These are phyloP conservation scores for Bretziella fagacearum DNA, from an alignment of 2,329 filamentous ascomycete genomes.

Conservation along the genomic window DNA sequence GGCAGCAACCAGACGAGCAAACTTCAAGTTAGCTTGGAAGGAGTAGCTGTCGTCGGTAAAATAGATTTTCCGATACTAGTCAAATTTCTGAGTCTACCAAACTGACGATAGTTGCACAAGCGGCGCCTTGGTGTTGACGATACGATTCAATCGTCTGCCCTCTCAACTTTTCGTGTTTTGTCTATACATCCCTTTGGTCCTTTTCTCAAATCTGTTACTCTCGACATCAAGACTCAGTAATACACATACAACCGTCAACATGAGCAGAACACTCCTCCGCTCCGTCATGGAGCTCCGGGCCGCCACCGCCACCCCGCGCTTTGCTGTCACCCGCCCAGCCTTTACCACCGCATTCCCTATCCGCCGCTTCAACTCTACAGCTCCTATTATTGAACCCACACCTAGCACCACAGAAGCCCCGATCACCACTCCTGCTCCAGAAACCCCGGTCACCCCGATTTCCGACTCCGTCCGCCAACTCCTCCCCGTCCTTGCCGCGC, in stretches of 20 bases:
- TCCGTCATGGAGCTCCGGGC: conserved; percentile 44
- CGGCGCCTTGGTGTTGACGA: too few relatives aligned
- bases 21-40: background rate
- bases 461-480: conserved; percentile 39
- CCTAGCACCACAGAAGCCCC: conserved; percentile 20
- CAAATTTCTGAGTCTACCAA: conserved; percentile 7
- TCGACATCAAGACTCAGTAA: too few relatives aligned
- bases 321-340: conserved; percentile 26
- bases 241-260: conserved; percentile 18
- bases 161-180: background rate
- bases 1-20: background rate
- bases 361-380: conserved; percentile 22
- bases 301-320: conserved; percentile 19
- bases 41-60: background rate
- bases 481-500: conserved; percentile 53
- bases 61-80: conserved; percentile 10
- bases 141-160: background rate
- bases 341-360: conserved; percentile 32
- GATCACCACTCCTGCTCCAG: conserved; percentile 24
- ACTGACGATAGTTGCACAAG: conserved; percentile 2
- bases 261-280: conserved; percentile 45
- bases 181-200: background rate
- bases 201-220: too few relatives aligned
- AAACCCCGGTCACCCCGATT: conserved; percentile 23
- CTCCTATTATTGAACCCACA: conserved; percentile 10